Percentiles rank a stretch among this genome's conserved stretches.
These are phyloP conservation scores for Trichoderma atrobrunneum DNA, from an alignment of 2,329 filamentous ascomycete species.

Conservation along the genomic window DNA sequence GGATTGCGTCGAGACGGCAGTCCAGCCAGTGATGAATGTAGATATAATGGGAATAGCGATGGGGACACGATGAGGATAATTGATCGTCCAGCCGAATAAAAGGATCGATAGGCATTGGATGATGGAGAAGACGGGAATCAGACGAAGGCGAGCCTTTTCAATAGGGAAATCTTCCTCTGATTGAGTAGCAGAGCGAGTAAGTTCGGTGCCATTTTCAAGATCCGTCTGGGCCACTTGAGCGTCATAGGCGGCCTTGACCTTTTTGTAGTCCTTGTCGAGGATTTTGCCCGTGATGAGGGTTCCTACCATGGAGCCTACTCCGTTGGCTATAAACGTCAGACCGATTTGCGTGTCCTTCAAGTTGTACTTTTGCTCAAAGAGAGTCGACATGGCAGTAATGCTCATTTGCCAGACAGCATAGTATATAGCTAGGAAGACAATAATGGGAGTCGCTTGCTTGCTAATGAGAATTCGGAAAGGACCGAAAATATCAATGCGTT, in stretches of 20 bases:
- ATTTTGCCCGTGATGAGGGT: slow-evolving; percentile 49
- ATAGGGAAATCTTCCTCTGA: slow-evolving; percentile 49
- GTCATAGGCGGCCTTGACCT: slow-evolving; percentile 48
- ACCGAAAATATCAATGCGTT: slow-evolving; percentile 38
- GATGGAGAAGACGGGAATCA: slow-evolving; percentile 49
- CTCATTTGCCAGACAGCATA: slow-evolving; percentile 56
- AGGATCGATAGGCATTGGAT: slow-evolving; percentile 51
- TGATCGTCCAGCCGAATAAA: slow-evolving; percentile 52
- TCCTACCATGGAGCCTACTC: slow-evolving; percentile 47
- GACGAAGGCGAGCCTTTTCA: slow-evolving; percentile 48
- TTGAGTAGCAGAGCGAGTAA: slow-evolving; percentile 51
- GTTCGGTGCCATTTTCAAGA: slow-evolving; percentile 43
- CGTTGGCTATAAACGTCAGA: slow-evolving; percentile 51
- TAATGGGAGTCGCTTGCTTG: slow-evolving; percentile 47
- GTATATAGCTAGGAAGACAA: slow-evolving; percentile 48
- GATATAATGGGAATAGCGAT: slow-evolving; percentile 48
- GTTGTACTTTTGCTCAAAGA: slow-evolving; percentile 52
- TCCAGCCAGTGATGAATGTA: slow-evolving; percentile 45
- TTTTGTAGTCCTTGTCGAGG: slow-evolving; percentile 66
- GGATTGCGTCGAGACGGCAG: slow-evolving; percentile 54
- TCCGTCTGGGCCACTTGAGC: slow-evolving; percentile 41
- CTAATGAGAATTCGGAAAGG: slow-evolving; percentile 39
- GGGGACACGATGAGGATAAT: slow-evolving; percentile 40
- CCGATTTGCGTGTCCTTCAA: slow-evolving; percentile 56
- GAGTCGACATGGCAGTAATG: slow-evolving; percentile 46